A percentile compares a stretch with the other conserved stretches of the same genome.
phyloP scores from a whole-genome alignment of 352 stramenopile species.

The Pythium periplocum region DNA sequence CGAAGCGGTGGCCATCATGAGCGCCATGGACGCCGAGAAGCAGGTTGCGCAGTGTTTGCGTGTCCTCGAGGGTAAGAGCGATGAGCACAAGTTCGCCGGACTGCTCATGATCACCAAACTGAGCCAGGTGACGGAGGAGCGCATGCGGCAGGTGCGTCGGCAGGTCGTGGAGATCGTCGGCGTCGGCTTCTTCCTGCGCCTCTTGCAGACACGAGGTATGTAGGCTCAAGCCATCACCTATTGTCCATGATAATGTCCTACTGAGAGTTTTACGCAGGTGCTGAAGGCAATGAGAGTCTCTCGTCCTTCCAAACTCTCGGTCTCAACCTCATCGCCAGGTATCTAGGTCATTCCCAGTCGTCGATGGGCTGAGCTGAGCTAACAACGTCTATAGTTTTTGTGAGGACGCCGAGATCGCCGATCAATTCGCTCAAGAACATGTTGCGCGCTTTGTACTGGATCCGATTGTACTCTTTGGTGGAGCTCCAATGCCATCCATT shows the following conservation, averaged over 20 bases:
- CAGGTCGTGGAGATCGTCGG: slow-evolving; percentile 65
- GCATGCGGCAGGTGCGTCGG: slow-evolving; percentile 40
- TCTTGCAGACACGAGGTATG: slow-evolving; percentile 72
- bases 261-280: slow-evolving; percentile 16
- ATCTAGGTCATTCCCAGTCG: not conserved
- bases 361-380: not conserved
- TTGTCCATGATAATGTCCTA: no score
- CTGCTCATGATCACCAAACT: slow-evolving; percentile 87
- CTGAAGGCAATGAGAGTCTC: slow-evolving; percentile 35
- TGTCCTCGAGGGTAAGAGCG: slow-evolving; percentile 60
- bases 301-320: slow-evolving; percentile 75
- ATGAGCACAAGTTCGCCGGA: slow-evolving; percentile 86
- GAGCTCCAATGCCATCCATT: slow-evolving; percentile 11
- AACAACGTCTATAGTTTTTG: slow-evolving; percentile 46
- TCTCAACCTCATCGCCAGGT: slow-evolving; percentile 81
- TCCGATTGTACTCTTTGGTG: slow-evolving; percentile 24
- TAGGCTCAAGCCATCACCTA: not conserved
- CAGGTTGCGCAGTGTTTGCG: slow-evolving; percentile 47
- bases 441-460: slow-evolving; percentile 51
- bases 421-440: slow-evolving; percentile 60
- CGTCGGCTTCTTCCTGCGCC: slow-evolving; percentile 63
- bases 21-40: slow-evolving; percentile 4
- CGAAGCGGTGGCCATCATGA: not conserved
- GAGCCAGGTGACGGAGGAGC: slow-evolving; percentile 29
- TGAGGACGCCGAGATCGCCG: slow-evolving; percentile 35